Evolutionary conservation across 257 asterid species (phyloP), one percentile per base, ranked within the genome.

Genomic region (Solanum corneliomulleri): DNA sequence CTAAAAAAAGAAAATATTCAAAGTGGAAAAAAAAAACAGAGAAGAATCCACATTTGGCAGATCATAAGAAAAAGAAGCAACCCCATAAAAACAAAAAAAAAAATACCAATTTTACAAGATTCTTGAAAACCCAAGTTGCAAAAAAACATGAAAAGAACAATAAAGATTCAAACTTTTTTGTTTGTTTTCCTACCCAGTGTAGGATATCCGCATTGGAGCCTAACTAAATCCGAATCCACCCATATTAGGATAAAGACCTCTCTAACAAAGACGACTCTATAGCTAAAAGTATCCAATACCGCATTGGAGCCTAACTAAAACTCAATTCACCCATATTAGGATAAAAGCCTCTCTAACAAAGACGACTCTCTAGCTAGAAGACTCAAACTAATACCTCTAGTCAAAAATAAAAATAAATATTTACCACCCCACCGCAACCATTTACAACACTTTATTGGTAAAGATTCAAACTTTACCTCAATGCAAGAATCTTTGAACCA

Each of bases 391-490:
- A 37, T 37, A 37, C 1, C 39, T 37, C 39, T 1, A 37, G 39
- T 37, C 7, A 37, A 37, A 37, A 37, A 5, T 37, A 37, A 37
- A 37, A 37, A 37, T 37, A 37, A 37, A 1, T 37, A 37, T 37
- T 37, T 37, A 56, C n/a, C n/a, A 0, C 64, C 18, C 64, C 64
- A 56, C 64, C 64, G 0, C 64, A 56, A 6, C 11, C 10, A 3
- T 52, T 52, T 52, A n/a, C 64, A 7, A 18, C n/a, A 9, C n/a
- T 52, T 52, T 52, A n/a, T 56, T 56, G 64, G n/a, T 21, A 69
- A 37, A 77, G 56, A 41, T 21, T 14, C 56, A 62, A 41, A 41
- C 20, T 86, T 84, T 86, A 90, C 92, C 92, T 89, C 21, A n/a
- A 69, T 76, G 86, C 41, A 86, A 77, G 82, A 88, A 75, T 33